phyloP scores from a whole-genome alignment of 108 stramenopile species.

The Schizochytrium sp. region DNA sequence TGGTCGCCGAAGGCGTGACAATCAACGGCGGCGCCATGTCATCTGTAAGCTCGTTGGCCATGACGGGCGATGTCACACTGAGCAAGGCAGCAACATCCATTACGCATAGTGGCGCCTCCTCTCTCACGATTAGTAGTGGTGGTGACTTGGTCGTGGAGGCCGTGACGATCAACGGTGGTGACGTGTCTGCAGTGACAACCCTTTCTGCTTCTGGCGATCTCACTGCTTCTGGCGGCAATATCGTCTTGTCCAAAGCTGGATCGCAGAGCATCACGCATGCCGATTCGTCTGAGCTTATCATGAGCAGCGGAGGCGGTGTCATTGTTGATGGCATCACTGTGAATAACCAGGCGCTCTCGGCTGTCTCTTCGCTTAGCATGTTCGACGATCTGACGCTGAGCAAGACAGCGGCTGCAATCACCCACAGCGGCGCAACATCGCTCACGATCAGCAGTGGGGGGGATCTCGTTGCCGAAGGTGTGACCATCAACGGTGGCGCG shows the following conservation, averaged over 20 bases:
- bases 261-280: not conserved
- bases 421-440: no score
- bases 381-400: no score
- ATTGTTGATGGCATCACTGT: not conserved
- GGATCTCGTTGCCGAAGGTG: not conserved
- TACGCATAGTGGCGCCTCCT: not conserved
- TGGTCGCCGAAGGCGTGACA: not conserved
- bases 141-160: not conserved
- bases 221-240: not conserved
- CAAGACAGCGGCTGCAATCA: not conserved
- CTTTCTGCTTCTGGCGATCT: not conserved
- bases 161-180: not conserved
- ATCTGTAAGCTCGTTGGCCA: not conserved
- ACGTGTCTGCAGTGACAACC: not conserved
- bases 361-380: no score
- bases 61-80: not conserved
- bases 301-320: not conserved
- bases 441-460: not conserved
- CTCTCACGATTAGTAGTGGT: not conserved
- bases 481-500: not conserved
- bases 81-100: not conserved
- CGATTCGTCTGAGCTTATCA: not conserved
- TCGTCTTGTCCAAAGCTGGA: not conserved
- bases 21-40: not conserved
- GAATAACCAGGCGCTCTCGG: no score